Conservation (phyloP, 2,329 filamentous ascomycete genomes). For the Periconia sp. region DNA sequence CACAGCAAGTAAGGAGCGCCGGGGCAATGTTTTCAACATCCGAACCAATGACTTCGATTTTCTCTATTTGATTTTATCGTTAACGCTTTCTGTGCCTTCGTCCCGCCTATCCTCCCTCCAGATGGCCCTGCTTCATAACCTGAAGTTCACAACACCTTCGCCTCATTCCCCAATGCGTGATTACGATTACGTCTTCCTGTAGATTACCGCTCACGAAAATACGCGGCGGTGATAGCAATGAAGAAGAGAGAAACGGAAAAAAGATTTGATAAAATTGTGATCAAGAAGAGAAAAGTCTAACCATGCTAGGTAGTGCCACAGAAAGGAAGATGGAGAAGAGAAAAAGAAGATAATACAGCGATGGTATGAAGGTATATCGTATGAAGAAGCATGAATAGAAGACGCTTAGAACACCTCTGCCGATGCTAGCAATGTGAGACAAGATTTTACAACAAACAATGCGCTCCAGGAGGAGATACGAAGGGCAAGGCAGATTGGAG, state of each 20-base stretch:
- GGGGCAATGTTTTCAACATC: no score
- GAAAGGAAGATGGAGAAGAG: neutral
- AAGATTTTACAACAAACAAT: neutral
- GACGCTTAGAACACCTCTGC: neutral
- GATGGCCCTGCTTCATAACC: no score
- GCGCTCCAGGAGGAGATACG: neutral
- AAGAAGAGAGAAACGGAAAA: neutral
- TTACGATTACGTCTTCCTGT: neutral
- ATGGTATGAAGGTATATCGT: constrained; percentile 19
- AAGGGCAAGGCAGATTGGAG: neutral
- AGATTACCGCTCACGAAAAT: neutral
- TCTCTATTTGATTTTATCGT: no score
- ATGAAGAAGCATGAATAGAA: neutral
- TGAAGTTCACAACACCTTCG: no score
- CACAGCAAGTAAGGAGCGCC: no score
- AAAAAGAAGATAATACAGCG: constrained; percentile 10
- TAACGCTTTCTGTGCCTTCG: no score
- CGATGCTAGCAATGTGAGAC: neutral
- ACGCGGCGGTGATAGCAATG: neutral
- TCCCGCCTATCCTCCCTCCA: no score
- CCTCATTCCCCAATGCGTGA: neutral
- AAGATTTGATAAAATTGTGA: neutral
- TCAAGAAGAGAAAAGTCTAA: neutral
- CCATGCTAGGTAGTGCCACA: neutral
- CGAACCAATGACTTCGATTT: no score